These are phyloP conservation scores for Solanum arcanum DNA, from an alignment of 257 asterid species.

Conservation along the genomic window DNA sequence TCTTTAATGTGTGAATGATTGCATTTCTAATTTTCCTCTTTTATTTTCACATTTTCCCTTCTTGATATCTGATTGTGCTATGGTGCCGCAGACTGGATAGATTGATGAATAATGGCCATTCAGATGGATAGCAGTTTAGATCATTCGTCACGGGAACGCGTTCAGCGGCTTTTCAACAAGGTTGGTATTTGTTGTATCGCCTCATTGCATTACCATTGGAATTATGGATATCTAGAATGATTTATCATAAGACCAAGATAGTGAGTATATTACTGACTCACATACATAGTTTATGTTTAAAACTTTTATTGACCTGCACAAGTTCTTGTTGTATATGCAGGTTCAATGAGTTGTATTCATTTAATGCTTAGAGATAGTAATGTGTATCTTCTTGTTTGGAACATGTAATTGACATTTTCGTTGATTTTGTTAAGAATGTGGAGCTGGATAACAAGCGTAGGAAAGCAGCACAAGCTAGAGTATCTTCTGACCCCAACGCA, in stretches of 20 bases:
- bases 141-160: conserved; percentile 50
- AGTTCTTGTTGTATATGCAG: not conserved
- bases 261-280: not conserved
- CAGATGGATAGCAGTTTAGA: conserved; percentile 66
- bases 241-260: not conserved
- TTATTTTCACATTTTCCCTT: not conserved
- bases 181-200: conserved; percentile 14
- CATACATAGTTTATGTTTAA: not conserved
- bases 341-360: not conserved
- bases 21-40: not conserved
- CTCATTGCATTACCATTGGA: not conserved
- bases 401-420: not conserved
- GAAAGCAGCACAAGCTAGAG: conserved; percentile 76
- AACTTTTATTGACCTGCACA: not conserved
- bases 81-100: not conserved
- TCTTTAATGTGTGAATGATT: not conserved
- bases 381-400: not conserved
- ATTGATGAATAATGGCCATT: conserved; percentile 63
- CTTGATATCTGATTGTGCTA: not conserved
- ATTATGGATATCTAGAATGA: not conserved
- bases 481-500: conserved; percentile 78
- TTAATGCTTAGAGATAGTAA: not conserved
- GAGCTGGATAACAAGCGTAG: conserved; percentile 82
- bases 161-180: conserved; percentile 68
- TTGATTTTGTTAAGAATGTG: conserved; percentile 35